Conservation (phyloP, 495 filamentous ascomycete genomes). For the Daldinia caldariorum region DNA sequence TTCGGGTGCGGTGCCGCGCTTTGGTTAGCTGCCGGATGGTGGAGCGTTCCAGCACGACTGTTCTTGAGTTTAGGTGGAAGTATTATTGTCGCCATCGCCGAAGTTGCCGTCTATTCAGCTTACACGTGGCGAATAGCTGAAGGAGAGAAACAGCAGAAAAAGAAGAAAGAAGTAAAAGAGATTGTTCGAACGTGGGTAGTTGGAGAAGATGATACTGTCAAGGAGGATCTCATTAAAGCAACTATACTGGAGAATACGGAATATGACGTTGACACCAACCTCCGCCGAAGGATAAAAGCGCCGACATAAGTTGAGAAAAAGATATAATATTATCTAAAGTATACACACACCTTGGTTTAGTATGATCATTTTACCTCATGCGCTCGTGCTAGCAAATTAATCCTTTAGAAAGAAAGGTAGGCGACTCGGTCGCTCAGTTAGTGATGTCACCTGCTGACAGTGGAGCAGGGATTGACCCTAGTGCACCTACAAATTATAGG, state of each 20-base stretch:
- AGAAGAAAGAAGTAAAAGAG: constrained; percentile 74
- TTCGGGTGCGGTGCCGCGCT: constrained; percentile 74
- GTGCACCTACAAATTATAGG: background rate
- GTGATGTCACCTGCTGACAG: constrained; percentile 13
- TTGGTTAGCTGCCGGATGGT: constrained; percentile 76
- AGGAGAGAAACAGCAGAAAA: constrained; percentile 72
- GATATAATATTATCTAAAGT: background rate
- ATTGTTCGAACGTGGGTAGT: constrained; percentile 77
- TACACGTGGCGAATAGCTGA: constrained; percentile 82
- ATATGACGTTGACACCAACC: constrained; percentile 42
- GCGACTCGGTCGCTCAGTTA: constrained; percentile 19
- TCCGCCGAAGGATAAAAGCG: constrained; percentile 48
- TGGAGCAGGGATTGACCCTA: background rate
- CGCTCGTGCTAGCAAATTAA: background rate
- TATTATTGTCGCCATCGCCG: constrained; percentile 79
- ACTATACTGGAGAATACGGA: constrained; percentile 29
- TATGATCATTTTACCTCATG: background rate
- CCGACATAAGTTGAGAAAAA: constrained; percentile 19
- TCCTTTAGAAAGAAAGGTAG: background rate
- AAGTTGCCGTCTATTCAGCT: constrained; percentile 86
- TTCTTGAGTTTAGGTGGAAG: constrained; percentile 75
- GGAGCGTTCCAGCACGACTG: constrained; percentile 73
- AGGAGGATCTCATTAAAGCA: constrained; percentile 48
- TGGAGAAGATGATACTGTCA: constrained; percentile 53
- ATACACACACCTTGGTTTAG: background rate